Conservation (phyloP, 2,329 filamentous ascomycete genomes). For the Pyrenophora graminea region DNA sequence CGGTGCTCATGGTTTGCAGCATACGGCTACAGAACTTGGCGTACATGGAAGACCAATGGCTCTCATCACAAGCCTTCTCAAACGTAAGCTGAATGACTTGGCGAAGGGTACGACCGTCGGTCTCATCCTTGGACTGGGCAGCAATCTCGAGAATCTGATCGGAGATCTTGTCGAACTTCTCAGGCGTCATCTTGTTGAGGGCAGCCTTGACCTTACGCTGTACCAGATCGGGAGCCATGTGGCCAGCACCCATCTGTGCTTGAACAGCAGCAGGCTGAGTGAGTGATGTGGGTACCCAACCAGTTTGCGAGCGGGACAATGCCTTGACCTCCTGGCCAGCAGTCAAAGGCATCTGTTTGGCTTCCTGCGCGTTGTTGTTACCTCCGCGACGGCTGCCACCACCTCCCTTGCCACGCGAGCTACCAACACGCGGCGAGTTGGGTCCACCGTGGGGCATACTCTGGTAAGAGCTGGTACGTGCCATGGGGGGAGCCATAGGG, state of each 20-base stretch:
- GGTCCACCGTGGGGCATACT: slow-evolving; percentile 65
- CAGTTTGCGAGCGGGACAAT: slow-evolving; percentile 70
- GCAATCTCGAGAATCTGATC: slow-evolving; percentile 92
- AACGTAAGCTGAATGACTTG: slow-evolving; percentile 99
- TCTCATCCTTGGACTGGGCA: slow-evolving; percentile 92
- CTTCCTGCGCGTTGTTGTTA: slow-evolving; percentile 66
- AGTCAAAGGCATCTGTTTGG: slow-evolving; percentile 91
- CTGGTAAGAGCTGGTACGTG: slow-evolving; percentile 64
- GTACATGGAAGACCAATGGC: slow-evolving; percentile 98
- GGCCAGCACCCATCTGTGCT: slow-evolving; percentile 25
- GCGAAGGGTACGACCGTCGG: slow-evolving; percentile 88
- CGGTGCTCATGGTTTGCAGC: slow-evolving; percentile 80
- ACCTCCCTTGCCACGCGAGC: slow-evolving; percentile 61
- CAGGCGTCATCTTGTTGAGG: slow-evolving; percentile 99
- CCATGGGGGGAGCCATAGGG: slow-evolving; percentile 69
- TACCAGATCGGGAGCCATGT: slow-evolving; percentile 88
- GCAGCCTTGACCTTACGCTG: slow-evolving; percentile 98
- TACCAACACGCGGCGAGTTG: slow-evolving; percentile 71
- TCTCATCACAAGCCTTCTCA: slow-evolving; percentile 97
- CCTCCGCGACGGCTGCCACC: slow-evolving; percentile 62
- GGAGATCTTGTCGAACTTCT: slow-evolving; percentile 96
- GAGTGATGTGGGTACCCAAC: slow-evolving; percentile 80
- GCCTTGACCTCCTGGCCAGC: slow-evolving; percentile 80
- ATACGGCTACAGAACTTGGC: slow-evolving; percentile 98
- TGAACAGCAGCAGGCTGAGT: slow-evolving; percentile 44